Evolutionary conservation across 768 basidiomycete genomes (phyloP).

Genomic region (Boletus eberwhitei): DNA sequence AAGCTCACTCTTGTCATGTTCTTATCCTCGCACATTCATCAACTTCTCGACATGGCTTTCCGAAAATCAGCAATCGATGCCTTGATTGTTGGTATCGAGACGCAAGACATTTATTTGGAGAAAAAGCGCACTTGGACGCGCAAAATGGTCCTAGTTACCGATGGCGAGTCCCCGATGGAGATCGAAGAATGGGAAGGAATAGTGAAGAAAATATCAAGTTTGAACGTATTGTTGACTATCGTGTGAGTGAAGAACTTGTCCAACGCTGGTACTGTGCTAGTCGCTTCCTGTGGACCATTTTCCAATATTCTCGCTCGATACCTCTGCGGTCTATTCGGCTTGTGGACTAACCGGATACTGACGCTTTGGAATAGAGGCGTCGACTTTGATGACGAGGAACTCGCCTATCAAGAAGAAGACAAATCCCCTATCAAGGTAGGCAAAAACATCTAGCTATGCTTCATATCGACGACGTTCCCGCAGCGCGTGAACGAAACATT

Average conservation of each 20-base stretch:
- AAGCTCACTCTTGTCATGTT: conserved; percentile 22
- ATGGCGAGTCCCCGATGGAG: conserved; percentile 75
- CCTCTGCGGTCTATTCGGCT: not conserved
- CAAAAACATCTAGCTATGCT: not conserved
- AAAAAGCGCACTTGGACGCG: conserved; percentile 83
- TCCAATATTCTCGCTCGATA: not conserved
- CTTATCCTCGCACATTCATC: not conserved
- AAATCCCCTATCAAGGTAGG: conserved; percentile 76
- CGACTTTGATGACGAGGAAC: conserved; percentile 78
- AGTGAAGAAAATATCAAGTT: conserved; percentile 57
- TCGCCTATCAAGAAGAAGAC: conserved; percentile 58
- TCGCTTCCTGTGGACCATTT: not conserved
- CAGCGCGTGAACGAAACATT: conserved; percentile 77
- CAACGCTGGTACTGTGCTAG: not conserved
- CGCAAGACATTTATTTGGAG: conserved; percentile 62
- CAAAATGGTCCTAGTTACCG: conserved; percentile 80
- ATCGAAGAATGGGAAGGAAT: conserved; percentile 74
- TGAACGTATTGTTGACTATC: conserved; percentile 59
- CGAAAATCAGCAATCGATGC: conserved; percentile 69
- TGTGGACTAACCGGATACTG: conserved; percentile 2
- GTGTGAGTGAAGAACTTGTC: conserved; percentile 49
- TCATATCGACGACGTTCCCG: not conserved
- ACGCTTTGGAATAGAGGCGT: conserved; percentile 58
- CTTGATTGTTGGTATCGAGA: conserved; percentile 81
- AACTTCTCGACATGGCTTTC: not conserved